Evolutionary conservation across 257 asterid genomes (phyloP).

Genomic region (Nyctanthes arbortristis): DNA sequence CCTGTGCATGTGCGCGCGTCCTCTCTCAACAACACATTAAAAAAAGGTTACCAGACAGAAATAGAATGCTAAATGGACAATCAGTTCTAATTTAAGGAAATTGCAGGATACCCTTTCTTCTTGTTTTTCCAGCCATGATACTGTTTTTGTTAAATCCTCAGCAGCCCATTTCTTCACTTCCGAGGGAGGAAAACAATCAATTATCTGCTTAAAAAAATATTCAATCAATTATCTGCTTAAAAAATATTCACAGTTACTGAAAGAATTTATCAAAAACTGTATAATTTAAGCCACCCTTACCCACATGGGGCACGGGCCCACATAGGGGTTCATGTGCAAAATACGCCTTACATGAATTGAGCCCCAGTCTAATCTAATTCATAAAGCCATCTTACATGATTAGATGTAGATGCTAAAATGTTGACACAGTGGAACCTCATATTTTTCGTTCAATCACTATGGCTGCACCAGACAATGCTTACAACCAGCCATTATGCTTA

Average conservation of each 20-base stretch:
- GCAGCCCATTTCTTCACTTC: constrained; percentile 83
- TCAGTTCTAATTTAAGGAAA: constrained; percentile 16
- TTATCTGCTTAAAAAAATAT: constrained; percentile 35
- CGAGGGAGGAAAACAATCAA: constrained; percentile 54
- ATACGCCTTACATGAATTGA: too few relatives aligned
- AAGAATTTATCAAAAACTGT: not conserved
- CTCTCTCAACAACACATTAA: too few relatives aligned
- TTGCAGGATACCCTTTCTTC: constrained; percentile 70
- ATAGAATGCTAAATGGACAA: too few relatives aligned
- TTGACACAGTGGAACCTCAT: not conserved
- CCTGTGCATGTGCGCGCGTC: too few relatives aligned
- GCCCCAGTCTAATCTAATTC: not conserved
- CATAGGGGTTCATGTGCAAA: too few relatives aligned
- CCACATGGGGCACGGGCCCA: too few relatives aligned
- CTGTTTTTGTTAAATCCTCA: constrained; percentile 70
- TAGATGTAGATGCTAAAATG: not conserved
- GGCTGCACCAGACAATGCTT: not conserved
- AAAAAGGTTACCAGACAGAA: too few relatives aligned
- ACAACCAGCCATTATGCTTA: not conserved
- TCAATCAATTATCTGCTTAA: constrained; percentile 39
- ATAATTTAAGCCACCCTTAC: not conserved
- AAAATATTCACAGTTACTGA: constrained; percentile 27
- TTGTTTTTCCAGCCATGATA: constrained; percentile 84
- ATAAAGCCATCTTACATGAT: not conserved
- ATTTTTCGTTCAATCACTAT: not conserved